These are phyloP conservation scores for Wickerhamomyces chambardii DNA, from an alignment of 805 yeast genomes.

Conservation along the genomic window DNA sequence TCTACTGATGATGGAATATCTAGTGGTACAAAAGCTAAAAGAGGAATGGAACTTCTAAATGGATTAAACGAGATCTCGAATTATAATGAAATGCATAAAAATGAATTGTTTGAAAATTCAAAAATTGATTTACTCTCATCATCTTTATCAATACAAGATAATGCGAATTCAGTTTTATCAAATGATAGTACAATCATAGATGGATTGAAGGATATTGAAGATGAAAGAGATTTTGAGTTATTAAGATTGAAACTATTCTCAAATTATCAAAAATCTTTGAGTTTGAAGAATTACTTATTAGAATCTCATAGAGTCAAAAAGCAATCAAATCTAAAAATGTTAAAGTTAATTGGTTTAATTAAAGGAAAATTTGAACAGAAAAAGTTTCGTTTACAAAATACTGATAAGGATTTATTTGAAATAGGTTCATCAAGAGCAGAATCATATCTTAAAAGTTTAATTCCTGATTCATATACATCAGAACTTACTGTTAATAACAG, in stretches of 20 bases:
- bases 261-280: conserved; percentile 17
- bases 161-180: too few species aligned
- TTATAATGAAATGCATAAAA: too few species aligned
- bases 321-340: conserved; percentile 17
- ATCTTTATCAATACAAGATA: too few species aligned
- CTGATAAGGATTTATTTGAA: conserved; percentile 18
- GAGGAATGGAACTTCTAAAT: too few species aligned
- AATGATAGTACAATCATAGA: too few species aligned
- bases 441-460: conserved; percentile 20
- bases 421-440: conserved; percentile 20
- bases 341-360: conserved; percentile 20
- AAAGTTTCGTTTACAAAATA: conserved; percentile 13
- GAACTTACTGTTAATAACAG: too few species aligned
- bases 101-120: too few species aligned
- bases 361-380: conserved; percentile 24
- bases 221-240: conserved; percentile 23
- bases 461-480: too few species aligned
- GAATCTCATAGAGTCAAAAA: conserved; percentile 17
- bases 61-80: too few species aligned
- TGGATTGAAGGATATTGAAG: conserved; percentile 26
- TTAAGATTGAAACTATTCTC: conserved; percentile 16
- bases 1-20: too few species aligned
- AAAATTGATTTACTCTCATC: too few species aligned
- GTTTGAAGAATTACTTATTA: conserved; percentile 14
- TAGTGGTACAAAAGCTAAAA: too few species aligned